Evolutionary conservation across 2,329 filamentous ascomycete species (phyloP), one percentile per base, ranked within the genome.

Genomic region (Exophiala calicioides): DNA sequence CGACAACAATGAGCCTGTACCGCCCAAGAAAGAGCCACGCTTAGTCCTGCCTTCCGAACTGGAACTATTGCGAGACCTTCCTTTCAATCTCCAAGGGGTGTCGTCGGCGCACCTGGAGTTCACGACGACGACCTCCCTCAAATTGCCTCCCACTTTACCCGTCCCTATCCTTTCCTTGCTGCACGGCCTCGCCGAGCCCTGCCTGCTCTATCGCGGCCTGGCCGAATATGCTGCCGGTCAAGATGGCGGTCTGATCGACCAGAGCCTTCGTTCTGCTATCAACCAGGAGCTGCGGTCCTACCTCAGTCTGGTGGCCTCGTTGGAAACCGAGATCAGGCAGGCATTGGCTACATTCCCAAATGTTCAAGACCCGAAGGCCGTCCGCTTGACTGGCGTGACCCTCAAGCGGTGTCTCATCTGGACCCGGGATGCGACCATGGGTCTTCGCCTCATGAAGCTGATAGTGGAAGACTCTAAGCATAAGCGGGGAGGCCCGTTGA

Each of bases 371-470:
- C 77, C 84, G 35, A 79, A 80, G 33, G 85, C 85, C 1, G 82
- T 94, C 42, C 85, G 88, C 4, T 93, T 90, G 60, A 85, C 88
- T 1, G 90, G 90, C 1, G 91, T 98, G 10, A 98, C 93, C 0
- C 73, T 98, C 39, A 97, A 97, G 67, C 79, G 93, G 64, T 97
- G 91, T 60, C 86, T 98, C 2, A 86, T 98, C 18, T 98, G 94
- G 94, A 97, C 90, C 6, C 82, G 91, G 58, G 94, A 98, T 67
- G 89, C 93, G 5, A 98, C 93, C 1, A 94, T 97, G 85, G 93
- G 90, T 1, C 70, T 98, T 58, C 82, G 93, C 12, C 74, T 98
- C 44, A 90, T 98, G 86, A 94, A 88, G 60, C 68, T 95, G 47
- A 95, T 98, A 61, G 89, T 94, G 0, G 90, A 97, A 63, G 88